Evolutionary conservation across 495 filamentous ascomycete species (phyloP).

Genomic region (Penicillium paradoxum): DNA sequence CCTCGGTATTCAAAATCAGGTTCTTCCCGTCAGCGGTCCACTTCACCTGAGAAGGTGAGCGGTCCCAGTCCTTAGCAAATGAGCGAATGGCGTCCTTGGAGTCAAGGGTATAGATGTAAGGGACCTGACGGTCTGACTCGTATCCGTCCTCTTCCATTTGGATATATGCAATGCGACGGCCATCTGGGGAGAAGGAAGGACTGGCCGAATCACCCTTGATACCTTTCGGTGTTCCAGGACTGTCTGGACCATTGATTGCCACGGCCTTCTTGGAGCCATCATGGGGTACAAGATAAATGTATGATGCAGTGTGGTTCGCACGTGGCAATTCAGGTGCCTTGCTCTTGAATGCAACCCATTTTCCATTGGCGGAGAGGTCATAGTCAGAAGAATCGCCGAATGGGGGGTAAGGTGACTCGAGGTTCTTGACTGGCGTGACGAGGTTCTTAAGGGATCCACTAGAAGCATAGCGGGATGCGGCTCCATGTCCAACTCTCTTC

Average conservation of each 20-base stretch:
- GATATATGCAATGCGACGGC: slow-evolving; percentile 34
- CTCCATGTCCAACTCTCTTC: slow-evolving; percentile 9
- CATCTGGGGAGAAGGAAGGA: slow-evolving; percentile 37
- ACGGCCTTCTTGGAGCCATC: slow-evolving; percentile 29
- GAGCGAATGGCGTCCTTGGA: slow-evolving; percentile 26
- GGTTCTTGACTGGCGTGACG: slow-evolving; percentile 38
- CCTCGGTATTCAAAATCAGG: slow-evolving; percentile 30
- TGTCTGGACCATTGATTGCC: slow-evolving; percentile 34
- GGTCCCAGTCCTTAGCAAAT: slow-evolving; percentile 38
- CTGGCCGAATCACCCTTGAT: slow-evolving; percentile 31
- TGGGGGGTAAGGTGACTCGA: slow-evolving; percentile 43
- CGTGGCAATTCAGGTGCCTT: slow-evolving; percentile 37
- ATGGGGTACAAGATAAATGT: slow-evolving; percentile 38
- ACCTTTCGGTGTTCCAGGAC: slow-evolving; percentile 21
- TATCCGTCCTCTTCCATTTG: slow-evolving; percentile 37
- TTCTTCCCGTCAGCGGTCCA: slow-evolving; percentile 33
- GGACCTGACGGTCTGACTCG: slow-evolving; percentile 32
- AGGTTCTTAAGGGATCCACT: slow-evolving; percentile 35
- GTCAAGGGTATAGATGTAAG: slow-evolving; percentile 32
- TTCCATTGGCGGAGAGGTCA: slow-evolving; percentile 36
- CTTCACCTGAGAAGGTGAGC: slow-evolving; percentile 30
- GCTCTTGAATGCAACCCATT: slow-evolving; percentile 40
- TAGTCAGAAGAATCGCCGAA: slow-evolving; percentile 40
- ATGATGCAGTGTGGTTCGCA: slow-evolving; percentile 35
- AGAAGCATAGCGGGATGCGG: slow-evolving; percentile 11